Evolutionary conservation across 805 yeast genomes (phyloP), one percentile per base, ranked within the genome.

Genomic region (Saccharomyces kudriavzevii): DNA sequence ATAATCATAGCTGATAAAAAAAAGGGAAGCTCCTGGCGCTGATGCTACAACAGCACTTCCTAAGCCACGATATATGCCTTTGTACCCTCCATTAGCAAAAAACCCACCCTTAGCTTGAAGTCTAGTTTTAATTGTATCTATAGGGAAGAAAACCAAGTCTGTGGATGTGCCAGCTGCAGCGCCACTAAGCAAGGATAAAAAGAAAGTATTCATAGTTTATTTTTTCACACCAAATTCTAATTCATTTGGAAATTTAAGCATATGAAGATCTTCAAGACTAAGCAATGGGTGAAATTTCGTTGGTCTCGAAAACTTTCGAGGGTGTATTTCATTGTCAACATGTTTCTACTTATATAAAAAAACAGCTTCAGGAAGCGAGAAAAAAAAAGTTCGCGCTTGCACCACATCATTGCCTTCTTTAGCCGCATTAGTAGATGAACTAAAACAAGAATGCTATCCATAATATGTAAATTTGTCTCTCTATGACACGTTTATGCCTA

Each of bases 131-230:
- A 94, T 62, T 1, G 99, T 94, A 63, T 94, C 99, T 43, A 94
- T 89, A 13, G 99, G 99, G 74, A 92, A 94, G 70, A 94, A 94
- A 3, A 86, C 89, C 40, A 94, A 75, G 71, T 94, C 99, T 1
- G 97, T 91, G 5, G 95, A 84, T 1, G 97, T 94, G 14, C 99
- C 99, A 5, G 99, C 97, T 55, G 94, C 84, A 6, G 88, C 99
- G 40, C 99, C 99, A 64, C 91, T 83, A 78, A 68, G 26, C 43
- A 70, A 52, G 1, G 73, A 69, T 1, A 61, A 24, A 35, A 35
- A 35, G 24, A 35, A 35, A 17, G 43, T 35, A 20, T 35, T 35
- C 43, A 35, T 35, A 35, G 43, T 10, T 10, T 4, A 35, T 17
- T 3, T 35, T n/a, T 35, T 35, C 24, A 35, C 20, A 35, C 13